Evolutionary conservation across 371 early-diverging fungal species (phyloP), one percentile per base, ranked within the genome.

Genomic region (Mortierella sp.): DNA sequence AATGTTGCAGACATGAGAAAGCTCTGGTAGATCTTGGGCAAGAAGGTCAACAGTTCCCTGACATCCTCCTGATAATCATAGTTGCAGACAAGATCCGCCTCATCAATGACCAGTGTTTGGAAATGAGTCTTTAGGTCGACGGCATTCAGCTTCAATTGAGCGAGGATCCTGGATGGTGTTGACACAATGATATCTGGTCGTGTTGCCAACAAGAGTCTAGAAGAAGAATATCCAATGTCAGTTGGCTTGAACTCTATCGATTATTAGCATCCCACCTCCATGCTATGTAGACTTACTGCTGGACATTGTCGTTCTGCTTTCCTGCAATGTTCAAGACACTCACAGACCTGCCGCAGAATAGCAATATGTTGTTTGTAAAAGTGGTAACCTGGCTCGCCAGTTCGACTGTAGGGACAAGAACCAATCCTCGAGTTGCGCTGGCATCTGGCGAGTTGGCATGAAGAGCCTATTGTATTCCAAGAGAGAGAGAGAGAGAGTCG

Each of bases 391-490:
- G 98, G 72, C 92, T 94, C 28, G 97, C 95, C 37, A 99, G 86
- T 80, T 99, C 99, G 54, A 95, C 85, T 0, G 98, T 98, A 4
- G 99, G 99, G 5, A 98, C 98, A 27, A 99, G 81, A 49, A 99
- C 89, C 54, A 94, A 46, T 55, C 72, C 71, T 67, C 80, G 62
- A 54, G 80, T 80, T 24, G 72, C 72, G 24, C 61, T 61, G 14
- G 69, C 57, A 2, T 64, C 71, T 19, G 72, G 63, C 0, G 81
- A 60, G 46, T 70, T 80, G 21, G 71, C 50, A 17, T 69, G 60
- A n/a, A 73, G 61, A 31, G 70, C 54, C 71, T 80, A 56, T 28
- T 40, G 9, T 14, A 16, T 21, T 1, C 24, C 34, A 34, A 7
- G 40, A 13, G 12, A 21, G 9, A 60, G 9, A 22, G 24, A 31